Evolutionary conservation across 805 yeast genomes (phyloP), one percentile per base, ranked within the genome.

Genomic region (Torulaspora quercuum): DNA sequence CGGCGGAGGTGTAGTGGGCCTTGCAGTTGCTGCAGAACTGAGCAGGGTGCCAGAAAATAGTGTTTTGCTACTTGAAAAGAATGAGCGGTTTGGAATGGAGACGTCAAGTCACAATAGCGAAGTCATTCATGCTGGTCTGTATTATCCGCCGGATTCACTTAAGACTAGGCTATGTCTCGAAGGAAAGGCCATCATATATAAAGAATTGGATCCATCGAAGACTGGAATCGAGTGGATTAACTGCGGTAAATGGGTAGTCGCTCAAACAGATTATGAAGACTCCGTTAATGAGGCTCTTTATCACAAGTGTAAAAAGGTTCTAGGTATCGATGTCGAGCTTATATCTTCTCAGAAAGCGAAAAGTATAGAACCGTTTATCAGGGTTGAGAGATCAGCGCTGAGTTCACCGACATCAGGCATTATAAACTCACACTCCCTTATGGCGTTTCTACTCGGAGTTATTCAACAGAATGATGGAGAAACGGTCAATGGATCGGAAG

Each of bases 41-140:
- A 64, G 76, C 26, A 59, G 65, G 33, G 51, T 59, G 3, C 45
- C 68, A n/a, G 57, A 68, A 4, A 72, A 72, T 38, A 63, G 63
- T 4, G 87, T 87, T 0, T 57, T 83, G 1, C 55, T 89, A 7
- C 57, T 88, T 2, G 97, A 88, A 49, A 77, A 82, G 51, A 76
- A 87, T 55, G 57, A 62, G 1, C 67, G 67, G 22, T 56, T 77
- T 32, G 96, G 95, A 1, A 72, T 74, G 47, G 96, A 88, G 50
- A 86, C 95, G 0, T 81, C 94, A 5, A 73, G 90, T n/a, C 67
- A 96, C 35, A 88, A 88, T 65, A 83, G 95, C 2, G 97, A 89
- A 53, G 97, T 89, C 16, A 81, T 88, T 15, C 97, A 88, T 61
- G 95, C 95, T 0, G 96, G 95, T 0, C 52, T 88, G 5, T 89